Evolutionary conservation across 2,329 filamentous ascomycete species (phyloP).

Genomic region (Daldinia eschscholtzii): DNA sequence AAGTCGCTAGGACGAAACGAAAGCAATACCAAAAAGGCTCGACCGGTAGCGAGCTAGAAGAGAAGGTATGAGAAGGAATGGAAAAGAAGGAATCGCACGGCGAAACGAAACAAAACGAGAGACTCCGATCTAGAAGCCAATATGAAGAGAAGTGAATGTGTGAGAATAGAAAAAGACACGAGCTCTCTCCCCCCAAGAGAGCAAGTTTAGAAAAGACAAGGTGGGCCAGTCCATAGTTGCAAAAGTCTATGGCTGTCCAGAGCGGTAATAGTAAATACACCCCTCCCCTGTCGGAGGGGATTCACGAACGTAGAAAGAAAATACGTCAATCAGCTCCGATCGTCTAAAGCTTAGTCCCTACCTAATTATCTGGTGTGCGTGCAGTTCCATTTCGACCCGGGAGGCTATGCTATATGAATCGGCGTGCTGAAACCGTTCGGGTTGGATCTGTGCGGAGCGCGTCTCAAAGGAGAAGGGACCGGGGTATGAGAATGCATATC

Average conservation of each 20-base stretch:
- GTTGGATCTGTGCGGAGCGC: slow-evolving; percentile 46
- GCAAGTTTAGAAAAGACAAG: slow-evolving; percentile 17
- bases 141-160: slow-evolving; percentile 34
- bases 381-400: slow-evolving; percentile 17
- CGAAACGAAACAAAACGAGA: slow-evolving; percentile 44
- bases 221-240: slow-evolving; percentile 2
- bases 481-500: slow-evolving; percentile 22
- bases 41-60: slow-evolving; percentile 47
- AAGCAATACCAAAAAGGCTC: slow-evolving; percentile 47
- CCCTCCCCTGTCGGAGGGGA: slow-evolving; percentile 19
- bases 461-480: slow-evolving; percentile 39
- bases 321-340: slow-evolving; percentile 27
- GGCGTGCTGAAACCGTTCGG: slow-evolving; percentile 45
- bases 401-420: slow-evolving; percentile 42
- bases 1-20: slow-evolving; percentile 45
- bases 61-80: slow-evolving; percentile 35
- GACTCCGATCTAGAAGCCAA: slow-evolving; percentile 48
- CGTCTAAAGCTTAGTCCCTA: slow-evolving; percentile 19
- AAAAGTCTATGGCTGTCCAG: neutral
- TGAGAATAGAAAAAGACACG: slow-evolving; percentile 38
- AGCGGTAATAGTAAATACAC: neutral
- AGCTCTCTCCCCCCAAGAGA: slow-evolving; percentile 15
- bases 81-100: slow-evolving; percentile 36
- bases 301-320: slow-evolving; percentile 11
- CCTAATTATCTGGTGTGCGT: slow-evolving; percentile 12